Base-by-base conservation (phyloP, 805 yeast genomes). In the Kuraishia piskuri region DNA sequence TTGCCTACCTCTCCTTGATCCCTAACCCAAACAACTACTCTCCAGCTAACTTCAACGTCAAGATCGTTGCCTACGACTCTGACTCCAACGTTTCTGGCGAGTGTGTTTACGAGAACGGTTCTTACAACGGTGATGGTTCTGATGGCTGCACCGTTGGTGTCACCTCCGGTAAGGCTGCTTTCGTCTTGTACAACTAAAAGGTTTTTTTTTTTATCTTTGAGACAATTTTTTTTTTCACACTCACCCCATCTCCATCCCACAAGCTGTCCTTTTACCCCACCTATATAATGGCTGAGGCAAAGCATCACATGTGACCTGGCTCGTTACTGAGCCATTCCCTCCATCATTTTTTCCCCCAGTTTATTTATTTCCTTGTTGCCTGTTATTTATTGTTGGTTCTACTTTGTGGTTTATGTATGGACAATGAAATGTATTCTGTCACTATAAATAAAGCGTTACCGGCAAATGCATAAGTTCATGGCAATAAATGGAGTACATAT, bases 61-160 rank as follows among this genome's bases (percentile, higher is more conserved):
- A 82, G 73, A 91, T 94, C 65, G 90, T 80, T 54, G 92, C 85
- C 52, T 74, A 84, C 61, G 79, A 78, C 52, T 85, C 80, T 56
- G 82, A 82, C 54, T 72, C 82, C 52, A 73, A 72, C 49, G 80
- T 85, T 54, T 75, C 75, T 58, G 97, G 98, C 58, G 74, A 77
- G 50, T 92, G 98, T 76, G 70, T 70, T 52, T 92, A 91, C 76
- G 88, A 79, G 66, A 74, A 88, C 66, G 98, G 98, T 62, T 55
- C 62, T 37, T 88, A 84, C 77, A 78, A 78, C 63, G 88, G 87
- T 55, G 71, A 69, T 57, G 89, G 90, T 59, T 57, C 84, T 48
- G 90, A 83, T 62, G 98, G 98, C 61, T 92, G 98, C 82, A 92
- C 98, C 53, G 96, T 86, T 59, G 84, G 95, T 60, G 95, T 92